Percentiles rank a stretch among this genome's conserved stretches.
These are phyloP conservation scores for Phaffia australis DNA, from an alignment of 768 basidiomycete species.

Conservation along the genomic window DNA sequence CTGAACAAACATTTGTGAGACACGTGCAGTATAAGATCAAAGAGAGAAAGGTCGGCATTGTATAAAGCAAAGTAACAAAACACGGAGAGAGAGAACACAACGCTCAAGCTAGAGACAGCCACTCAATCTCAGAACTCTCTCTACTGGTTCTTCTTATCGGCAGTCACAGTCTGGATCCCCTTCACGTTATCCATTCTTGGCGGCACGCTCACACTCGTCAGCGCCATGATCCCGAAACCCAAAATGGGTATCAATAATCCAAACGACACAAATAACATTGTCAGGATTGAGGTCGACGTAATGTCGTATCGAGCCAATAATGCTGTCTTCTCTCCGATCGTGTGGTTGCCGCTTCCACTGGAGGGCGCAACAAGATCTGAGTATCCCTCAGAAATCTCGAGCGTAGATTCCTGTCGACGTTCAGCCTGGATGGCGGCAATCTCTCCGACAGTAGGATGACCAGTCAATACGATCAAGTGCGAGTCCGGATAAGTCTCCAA, in stretches of 20 bases:
- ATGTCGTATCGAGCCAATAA: conserved; percentile 21
- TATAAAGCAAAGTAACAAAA: no score
- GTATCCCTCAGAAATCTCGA: conserved; percentile 53
- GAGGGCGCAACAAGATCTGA: conserved; percentile 55
- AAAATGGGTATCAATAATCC: conserved; percentile 18
- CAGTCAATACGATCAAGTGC: conserved; percentile 44
- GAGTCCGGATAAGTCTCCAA: conserved; percentile 40
- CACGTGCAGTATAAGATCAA: no score
- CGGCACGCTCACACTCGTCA: conserved; percentile 21
- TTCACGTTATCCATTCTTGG: conserved; percentile 22
- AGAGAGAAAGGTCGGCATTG: no score
- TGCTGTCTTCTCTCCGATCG: conserved; percentile 14
- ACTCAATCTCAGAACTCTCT: conserved; percentile 45
- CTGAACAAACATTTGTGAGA: no score
- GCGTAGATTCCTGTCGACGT: conserved; percentile 48
- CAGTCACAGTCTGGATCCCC: conserved; percentile 16
- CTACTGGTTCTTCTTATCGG: conserved; percentile 25
- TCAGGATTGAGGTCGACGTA: conserved; percentile 23
- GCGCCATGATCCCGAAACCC: conserved; percentile 14
- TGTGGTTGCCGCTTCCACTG: conserved; percentile 37
- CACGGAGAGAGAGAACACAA: no score
- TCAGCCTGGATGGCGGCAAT: conserved; percentile 61
- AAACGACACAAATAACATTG: conserved; percentile 8
- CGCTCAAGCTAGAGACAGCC: conserved; percentile 35
- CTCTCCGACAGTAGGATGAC: conserved; percentile 50